Evolutionary conservation across 208 protist species (phyloP), one percentile per base, ranked within the genome.

Genomic region (Trichomonas vaginalis): DNA sequence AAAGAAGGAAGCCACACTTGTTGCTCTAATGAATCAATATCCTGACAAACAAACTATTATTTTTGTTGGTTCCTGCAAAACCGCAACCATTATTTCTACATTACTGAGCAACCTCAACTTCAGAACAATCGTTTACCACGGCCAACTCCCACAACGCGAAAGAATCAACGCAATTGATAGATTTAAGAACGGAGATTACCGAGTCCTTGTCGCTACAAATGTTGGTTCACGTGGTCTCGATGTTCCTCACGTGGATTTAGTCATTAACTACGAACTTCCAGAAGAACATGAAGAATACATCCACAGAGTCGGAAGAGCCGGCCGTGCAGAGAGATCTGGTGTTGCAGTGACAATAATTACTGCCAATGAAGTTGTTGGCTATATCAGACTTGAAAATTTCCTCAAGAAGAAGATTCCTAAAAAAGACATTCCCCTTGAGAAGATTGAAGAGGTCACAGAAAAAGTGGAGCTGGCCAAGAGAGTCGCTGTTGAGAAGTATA

Each of bases 241-340:
- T 96, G 97, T 98, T 92, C 97, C 96, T 10, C 61, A 96, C 42
- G 97, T 98, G 0, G 95, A 97, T 62, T 48, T 96, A 70, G 98
- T 98, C 21, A 97, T 98, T 95, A 98, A 98, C 96, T 98, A 98
- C 96, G 98, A 98, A 95, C 96, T 98, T 95, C 96, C 98, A 49
- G 97, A 98, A 49, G 96, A 56, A 35, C 97, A 97, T 40, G 96
- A 97, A 83, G 95, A 95, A 9, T 96, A 96, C 39, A 35, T 97
- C 0, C 80, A 96, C 45, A 61, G 96, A 21, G 70, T 96, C 0
- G 96, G 96, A 32, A 49, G 96, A 45, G 82, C 96, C n/a, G 96
- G 95, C 32, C 2, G 96, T 14, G 96, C 70, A 8, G 70, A 8
- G 35, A 48, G 86, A 92, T 49, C 45, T 42, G 86, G 86, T n/a